A percentile compares a stretch with the other conserved stretches of the same genome.
phyloP scores from a whole-genome alignment of 2,329 filamentous ascomycete species.

The Biscogniauxia marginata region DNA sequence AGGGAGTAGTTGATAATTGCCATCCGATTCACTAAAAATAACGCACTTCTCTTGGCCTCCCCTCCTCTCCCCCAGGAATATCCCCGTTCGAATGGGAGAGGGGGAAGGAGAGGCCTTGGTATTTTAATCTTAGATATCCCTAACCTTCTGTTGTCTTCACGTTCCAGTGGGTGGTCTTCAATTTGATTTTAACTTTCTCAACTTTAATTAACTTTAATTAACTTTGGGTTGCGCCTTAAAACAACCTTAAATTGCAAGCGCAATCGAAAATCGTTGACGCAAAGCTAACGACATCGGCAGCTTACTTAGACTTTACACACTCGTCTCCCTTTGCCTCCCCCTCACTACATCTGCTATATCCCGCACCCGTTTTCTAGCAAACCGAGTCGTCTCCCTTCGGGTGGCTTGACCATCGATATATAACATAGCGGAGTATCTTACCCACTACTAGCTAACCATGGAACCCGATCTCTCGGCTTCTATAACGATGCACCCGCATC shows the following conservation, averaged over 20 bases:
- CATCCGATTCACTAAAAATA: too few species aligned
- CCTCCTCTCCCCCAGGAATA: background rate
- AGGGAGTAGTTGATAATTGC: background rate
- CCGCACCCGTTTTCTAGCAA: background rate
- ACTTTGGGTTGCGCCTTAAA: too few species aligned
- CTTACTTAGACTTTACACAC: background rate
- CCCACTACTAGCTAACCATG: slow-evolving; percentile 34
- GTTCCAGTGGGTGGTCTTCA: too few species aligned
- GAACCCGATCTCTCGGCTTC: slow-evolving; percentile 41
- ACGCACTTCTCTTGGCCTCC: too few species aligned
- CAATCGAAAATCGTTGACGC: background rate
- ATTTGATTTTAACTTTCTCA: too few species aligned
- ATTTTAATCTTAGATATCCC: too few species aligned
- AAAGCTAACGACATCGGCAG: background rate
- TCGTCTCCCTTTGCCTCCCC: background rate
- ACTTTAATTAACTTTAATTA: too few species aligned
- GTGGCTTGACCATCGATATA: background rate
- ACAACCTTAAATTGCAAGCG: too few species aligned
- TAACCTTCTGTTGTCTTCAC: too few species aligned
- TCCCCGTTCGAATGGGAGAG: background rate
- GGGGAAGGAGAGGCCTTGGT: background rate
- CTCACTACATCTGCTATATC: background rate
- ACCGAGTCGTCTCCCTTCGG: background rate
- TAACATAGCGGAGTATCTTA: background rate
- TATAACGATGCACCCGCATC: slow-evolving; percentile 44